These are phyloP conservation scores for Pistacia vera DNA, from an alignment of 345 rosid species.

Conservation along the genomic window DNA sequence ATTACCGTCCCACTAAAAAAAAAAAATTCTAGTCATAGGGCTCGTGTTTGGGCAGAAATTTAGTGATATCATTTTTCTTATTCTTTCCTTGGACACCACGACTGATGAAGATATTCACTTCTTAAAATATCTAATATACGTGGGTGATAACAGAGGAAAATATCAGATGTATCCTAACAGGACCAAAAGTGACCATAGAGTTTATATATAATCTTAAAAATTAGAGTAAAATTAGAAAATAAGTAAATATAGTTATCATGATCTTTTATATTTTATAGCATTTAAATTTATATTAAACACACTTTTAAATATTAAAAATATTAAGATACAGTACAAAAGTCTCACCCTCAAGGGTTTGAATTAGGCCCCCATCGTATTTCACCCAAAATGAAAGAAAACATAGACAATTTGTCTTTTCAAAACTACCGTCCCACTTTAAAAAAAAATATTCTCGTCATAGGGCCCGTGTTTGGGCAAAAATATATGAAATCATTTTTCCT, in stretches of 20 bases:
- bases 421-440: neutral
- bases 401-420: neutral
- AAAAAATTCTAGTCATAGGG: neutral
- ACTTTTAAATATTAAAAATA: no score
- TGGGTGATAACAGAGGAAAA: neutral
- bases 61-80: neutral
- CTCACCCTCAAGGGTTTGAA: no score
- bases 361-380: no score
- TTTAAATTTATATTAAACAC: no score
- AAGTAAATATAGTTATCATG: no score
- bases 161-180: neutral
- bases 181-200: neutral
- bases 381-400: neutral
- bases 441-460: neutral
- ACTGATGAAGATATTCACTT: neutral
- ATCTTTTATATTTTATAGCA: no score
- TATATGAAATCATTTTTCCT: neutral
- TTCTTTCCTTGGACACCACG: neutral
- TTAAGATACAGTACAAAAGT: no score
- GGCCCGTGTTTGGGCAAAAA: neutral
- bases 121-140: neutral
- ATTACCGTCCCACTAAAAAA: no score
- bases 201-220: neutral
- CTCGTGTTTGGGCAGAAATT: no score
- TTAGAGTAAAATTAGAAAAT: no score